Conservation (phyloP, 331 rosid species). For the Cucumis variabilis region DNA sequence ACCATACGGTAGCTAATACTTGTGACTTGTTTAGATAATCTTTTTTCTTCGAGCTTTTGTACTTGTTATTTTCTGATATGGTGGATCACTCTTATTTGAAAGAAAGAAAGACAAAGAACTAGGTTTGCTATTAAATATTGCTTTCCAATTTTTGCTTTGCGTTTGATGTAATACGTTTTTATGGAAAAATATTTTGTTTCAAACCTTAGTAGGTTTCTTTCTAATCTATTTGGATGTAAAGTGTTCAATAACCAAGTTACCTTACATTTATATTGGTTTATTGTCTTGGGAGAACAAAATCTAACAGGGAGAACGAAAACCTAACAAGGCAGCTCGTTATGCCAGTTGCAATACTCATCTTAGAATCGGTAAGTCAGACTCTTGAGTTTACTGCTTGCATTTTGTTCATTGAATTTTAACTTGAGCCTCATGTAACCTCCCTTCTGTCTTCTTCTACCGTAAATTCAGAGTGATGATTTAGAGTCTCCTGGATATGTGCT, state of each 20-base stretch:
- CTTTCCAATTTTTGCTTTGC: not conserved
- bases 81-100: constrained; percentile 2
- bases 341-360: constrained; percentile 98
- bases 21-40: not conserved
- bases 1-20: not conserved
- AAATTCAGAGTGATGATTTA: constrained; percentile 98
- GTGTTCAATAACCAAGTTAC: not conserved
- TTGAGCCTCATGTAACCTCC: constrained; percentile 22
- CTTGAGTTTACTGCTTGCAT: constrained; percentile 26
- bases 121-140: too few species aligned
- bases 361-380: constrained; percentile 74
- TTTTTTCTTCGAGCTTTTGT: not conserved
- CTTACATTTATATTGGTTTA: constrained; percentile 4
- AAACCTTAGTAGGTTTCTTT: not conserved
- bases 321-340: constrained; percentile 94
- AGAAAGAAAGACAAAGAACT: not conserved
- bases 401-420: not conserved
- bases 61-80: constrained; percentile 2
- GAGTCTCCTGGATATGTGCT: constrained; percentile 98
- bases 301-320: constrained; percentile 88
- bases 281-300: not conserved
- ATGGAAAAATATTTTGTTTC: too few species aligned
- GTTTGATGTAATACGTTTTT: constrained; percentile 3
- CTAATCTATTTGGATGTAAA: not conserved
- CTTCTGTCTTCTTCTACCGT: constrained; percentile 59